Base-by-base conservation (phyloP, 2,329 filamentous ascomycete species). In the Elsinoe ampelina region DNA sequence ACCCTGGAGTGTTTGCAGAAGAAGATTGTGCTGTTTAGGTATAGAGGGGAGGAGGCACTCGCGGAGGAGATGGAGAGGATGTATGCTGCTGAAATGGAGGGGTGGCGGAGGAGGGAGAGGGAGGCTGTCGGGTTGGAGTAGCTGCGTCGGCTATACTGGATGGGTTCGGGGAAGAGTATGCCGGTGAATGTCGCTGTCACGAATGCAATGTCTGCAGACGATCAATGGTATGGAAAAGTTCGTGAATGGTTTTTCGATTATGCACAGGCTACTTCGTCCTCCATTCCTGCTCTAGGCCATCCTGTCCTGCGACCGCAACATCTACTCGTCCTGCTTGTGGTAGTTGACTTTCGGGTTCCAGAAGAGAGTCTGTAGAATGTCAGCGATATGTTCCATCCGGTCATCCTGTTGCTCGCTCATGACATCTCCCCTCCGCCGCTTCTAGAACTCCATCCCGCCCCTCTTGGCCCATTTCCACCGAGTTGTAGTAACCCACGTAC, bases 321-420 rank as follows among this genome's bases (percentile, higher is more conserved):
- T 61, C 58, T 64, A 63, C 2, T 30, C 8, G 61, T 66, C 65
- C 55, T 95, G 87, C 80, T 95, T 90, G 84, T 97, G 90, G 80
- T 95, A 92, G 84, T 97, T 97, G 79, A 96, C 90, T 59, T 79
- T 81, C 64, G 85, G 79, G 77, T 97, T 97, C 93, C 93, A 98
- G 86, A 78, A 78, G 42, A 74, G 66, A 55, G 76, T 78, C 76
- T 78, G 47, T 34, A 15, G 15, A 58, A 36, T 11, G 45, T 59
- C 19, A 61, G 60, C 41, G 30, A 32, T 11, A 22, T 39, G 26
- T 30, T 57, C 32, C 19, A 55, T 15, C 32, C 32, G n/a, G 15
- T 17, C 36, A 39, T 12, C 11, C 36, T 4, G 8, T 8, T 7
- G 26, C 36, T 4, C 5, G 36, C 13, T 39, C 36, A 39, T 39